A percentile compares a stretch with the other conserved stretches of the same genome.
phyloP scores from a whole-genome alignment of 331 rosid genomes.

The Quercus phellos region DNA sequence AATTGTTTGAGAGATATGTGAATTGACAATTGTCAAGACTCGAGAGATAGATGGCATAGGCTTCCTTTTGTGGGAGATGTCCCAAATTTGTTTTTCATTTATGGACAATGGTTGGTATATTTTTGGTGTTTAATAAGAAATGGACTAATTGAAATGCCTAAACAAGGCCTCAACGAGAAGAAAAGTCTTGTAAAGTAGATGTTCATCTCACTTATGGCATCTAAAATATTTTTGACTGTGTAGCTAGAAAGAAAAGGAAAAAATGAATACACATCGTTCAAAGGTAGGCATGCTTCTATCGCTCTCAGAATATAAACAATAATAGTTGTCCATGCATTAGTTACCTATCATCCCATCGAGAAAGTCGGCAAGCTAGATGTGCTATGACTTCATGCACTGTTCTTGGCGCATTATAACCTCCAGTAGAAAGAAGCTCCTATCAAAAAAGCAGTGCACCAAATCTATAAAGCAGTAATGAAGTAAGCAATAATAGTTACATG shows the following conservation, averaged over 20 bases:
- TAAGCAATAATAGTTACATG: background rate
- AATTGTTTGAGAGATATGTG: background rate
- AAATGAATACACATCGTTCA: background rate
- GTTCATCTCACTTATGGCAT: background rate
- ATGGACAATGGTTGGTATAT: background rate
- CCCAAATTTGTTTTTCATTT: background rate
- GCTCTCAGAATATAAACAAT: background rate
- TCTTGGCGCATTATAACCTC: conserved; percentile 66
- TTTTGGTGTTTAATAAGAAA: background rate
- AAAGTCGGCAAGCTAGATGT: conserved; percentile 59
- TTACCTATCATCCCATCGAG: conserved; percentile 94
- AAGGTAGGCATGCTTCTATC: background rate
- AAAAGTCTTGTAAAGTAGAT: background rate
- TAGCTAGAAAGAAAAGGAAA: background rate
- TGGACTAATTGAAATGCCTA: background rate
- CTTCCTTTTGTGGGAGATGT: background rate
- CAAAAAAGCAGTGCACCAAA: conserved; percentile 15
- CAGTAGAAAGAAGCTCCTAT: conserved; percentile 73
- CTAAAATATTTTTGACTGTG: background rate
- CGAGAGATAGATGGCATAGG: background rate
- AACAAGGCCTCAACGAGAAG: background rate
- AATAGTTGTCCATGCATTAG: background rate
- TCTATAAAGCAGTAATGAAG: background rate
- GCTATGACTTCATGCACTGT: conserved; percentile 80
- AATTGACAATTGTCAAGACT: background rate